phyloP scores from a whole-genome alignment of 1,284 basidiomycete species.

The Tilletia caries region DNA sequence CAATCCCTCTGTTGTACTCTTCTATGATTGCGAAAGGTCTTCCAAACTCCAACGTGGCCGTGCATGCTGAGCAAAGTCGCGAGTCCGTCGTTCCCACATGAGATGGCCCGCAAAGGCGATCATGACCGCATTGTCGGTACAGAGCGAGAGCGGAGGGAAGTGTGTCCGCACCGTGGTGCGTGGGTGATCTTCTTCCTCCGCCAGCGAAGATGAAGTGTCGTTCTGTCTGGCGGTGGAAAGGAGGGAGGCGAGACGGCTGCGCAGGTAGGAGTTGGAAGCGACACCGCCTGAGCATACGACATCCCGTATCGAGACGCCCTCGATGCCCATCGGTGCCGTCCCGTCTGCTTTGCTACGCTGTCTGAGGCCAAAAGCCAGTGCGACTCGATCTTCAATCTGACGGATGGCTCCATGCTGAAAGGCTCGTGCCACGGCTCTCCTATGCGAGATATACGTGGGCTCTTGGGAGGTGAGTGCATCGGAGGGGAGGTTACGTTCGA shows the following conservation, averaged over 20 bases:
- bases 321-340: not conserved
- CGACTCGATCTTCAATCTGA: conserved; percentile 46
- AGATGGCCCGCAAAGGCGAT: conserved; percentile 47
- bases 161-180: conserved; percentile 18
- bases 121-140: conserved; percentile 52
- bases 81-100: conserved; percentile 29
- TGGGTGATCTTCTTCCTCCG: too few species aligned
- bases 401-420: conserved; percentile 45
- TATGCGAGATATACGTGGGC: conserved; percentile 2
- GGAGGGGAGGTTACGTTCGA: conserved; percentile 16
- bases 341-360: conserved; percentile 7
- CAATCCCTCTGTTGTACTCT: too few species aligned
- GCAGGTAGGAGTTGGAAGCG: conserved; percentile 41
- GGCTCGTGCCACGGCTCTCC: conserved; percentile 24
- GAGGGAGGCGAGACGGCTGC: conserved; percentile 24
- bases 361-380: conserved; percentile 23
- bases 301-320: conserved; percentile 21
- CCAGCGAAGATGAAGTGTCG: not conserved
- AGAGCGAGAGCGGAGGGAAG: conserved; percentile 46
- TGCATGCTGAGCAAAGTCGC: conserved; percentile 31
- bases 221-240: conserved; percentile 31
- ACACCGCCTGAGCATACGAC: conserved; percentile 50
- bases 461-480: not conserved
- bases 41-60: conserved; percentile 46
- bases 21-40: conserved; percentile 19